Evolutionary conservation across 257 asterid species (phyloP), one percentile per base, ranked within the genome.

Genomic region (Lithospermum erythrorhizon): DNA sequence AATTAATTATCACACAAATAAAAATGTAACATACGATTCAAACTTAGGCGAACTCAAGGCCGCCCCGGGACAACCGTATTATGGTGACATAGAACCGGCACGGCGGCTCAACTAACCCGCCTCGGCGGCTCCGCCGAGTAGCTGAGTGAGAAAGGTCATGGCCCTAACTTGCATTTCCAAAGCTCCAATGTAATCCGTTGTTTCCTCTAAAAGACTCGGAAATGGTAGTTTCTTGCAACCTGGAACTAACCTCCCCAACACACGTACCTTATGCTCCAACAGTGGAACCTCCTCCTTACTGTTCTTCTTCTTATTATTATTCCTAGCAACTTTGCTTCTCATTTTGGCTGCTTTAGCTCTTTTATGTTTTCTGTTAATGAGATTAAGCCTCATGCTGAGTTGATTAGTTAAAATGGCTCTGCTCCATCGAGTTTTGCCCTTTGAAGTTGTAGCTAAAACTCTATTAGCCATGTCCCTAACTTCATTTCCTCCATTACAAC

Each of bases 111-210:
- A 21, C 21, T 48, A 17, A 29, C 19, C 59, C 20, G 18, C 21
- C 11, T 20, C 21, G 30, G 17, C 75, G 63, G 71, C 73, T 58
- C 72, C 79, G 63, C 74, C 71, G 6, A 82, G 73, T 24, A 82
- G 76, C 24, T 64, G 74, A 10, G 83, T 67, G 29, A 82, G 61
- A 6, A 59, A 67, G 61, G 81, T 70, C 86, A 82, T 74, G 21
- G 86, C 80, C 59, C 79, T 79, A 70, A 79, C 86, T 71, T 82
- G 89, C 89, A 82, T 82, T 76, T 82, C 78, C 66, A 82, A 55
- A 22, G 89, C 89, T 45, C 83, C 82, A 57, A 82, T 78, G 56
- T 82, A 82, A 69, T 82, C 89, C 14, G 77, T 68, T 0, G 89
- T 75, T 65, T 82, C 89, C 71, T 82, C 89, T 69, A 82, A 80